Base-by-base conservation (phyloP, 2,329 filamentous ascomycete genomes). In the Sporothrix phasma region DNA sequence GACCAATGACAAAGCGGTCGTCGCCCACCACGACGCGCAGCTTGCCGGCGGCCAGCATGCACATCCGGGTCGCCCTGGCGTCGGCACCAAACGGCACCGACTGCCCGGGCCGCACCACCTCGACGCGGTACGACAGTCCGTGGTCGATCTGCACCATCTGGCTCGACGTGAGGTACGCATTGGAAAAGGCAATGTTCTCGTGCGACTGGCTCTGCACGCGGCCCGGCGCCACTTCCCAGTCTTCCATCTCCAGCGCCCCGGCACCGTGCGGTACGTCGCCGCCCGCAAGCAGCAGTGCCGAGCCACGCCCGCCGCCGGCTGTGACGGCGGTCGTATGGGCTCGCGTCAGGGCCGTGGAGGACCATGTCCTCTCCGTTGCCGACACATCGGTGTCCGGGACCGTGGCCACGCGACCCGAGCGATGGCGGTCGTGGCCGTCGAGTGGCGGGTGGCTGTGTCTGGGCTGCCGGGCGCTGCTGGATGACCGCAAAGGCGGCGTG, bases 1-100 rank as follows among this genome's bases (percentile, higher is more conserved):
- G 72, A 0, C 80, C 80, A 3, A 81, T 69, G 0, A 70, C 66
- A 46, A 81, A 77, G 4, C 73, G 69, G n/a, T 73, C 68, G 3
- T 71, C 72, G 1, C 69, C 74, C 5, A 73, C 63, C 1, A 37
- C 51, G 17, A 75, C 69, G 3, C 58, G 66, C 47, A 72, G 64
- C 68, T 75, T 75, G 8, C 74, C 74, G 6, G 67, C 61, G 0
- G 71, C 70, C 3, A 76, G 37, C 2, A 68, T 70, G 64, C 71
- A 73, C 5, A 73, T 66, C 1, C 71, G 70, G n/a, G 66, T 69
- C 49, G 65, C 66, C 24, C 26, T n/a, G 1, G 24, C 8, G 0
- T 70, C 68, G 0, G 69, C 34, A 3, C 69, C 68, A 1, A 74
- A 67, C 4, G 47, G 53, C 22, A 69, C 66, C 8, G 47, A 64